Percentiles rank a stretch among this genome's conserved stretches.
These are phyloP conservation scores for Hypoxylon sp. DNA, from an alignment of 2,329 filamentous ascomycete species.

Conservation along the genomic window DNA sequence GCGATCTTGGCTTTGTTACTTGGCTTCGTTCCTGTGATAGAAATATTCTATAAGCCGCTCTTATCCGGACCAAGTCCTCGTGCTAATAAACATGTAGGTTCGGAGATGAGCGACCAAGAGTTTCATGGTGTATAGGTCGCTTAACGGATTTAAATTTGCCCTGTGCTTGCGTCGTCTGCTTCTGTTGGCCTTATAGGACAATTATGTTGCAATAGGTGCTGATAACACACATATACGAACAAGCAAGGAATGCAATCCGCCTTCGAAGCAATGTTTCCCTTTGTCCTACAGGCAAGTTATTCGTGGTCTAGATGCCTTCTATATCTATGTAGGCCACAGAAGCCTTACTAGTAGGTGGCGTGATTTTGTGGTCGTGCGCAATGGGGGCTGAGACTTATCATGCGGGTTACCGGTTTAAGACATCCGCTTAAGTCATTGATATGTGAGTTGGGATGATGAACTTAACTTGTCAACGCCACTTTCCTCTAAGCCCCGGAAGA, in stretches of 20 bases:
- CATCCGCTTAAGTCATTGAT: slow-evolving; percentile 24
- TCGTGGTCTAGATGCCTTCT: slow-evolving; percentile 29
- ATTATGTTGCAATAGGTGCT: not conserved
- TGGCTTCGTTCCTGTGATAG: slow-evolving; percentile 1
- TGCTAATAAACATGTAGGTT: not conserved
- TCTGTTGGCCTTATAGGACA: not conserved
- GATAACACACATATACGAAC: slow-evolving; percentile 6
- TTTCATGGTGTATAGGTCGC: slow-evolving; percentile 4
- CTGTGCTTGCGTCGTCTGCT: not conserved
- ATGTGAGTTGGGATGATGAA: slow-evolving; percentile 11
- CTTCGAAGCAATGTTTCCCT: slow-evolving; percentile 18
- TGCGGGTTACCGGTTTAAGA: slow-evolving; percentile 35
- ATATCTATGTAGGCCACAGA: slow-evolving; percentile 16
- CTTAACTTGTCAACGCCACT: slow-evolving; percentile 24
- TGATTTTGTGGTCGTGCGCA: slow-evolving; percentile 30
- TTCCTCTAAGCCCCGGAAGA: slow-evolving; percentile 19
- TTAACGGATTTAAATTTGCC: not conserved
- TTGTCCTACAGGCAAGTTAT: slow-evolving; percentile 13
- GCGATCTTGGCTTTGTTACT: slow-evolving; percentile 5
- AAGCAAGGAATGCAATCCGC: slow-evolving; percentile 9
- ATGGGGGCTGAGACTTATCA: slow-evolving; percentile 27
- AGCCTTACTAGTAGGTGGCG: slow-evolving; percentile 23
- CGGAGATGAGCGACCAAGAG: not conserved
- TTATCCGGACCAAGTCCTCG: slow-evolving; percentile 5
- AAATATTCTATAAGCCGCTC: not conserved